Base-by-base conservation (phyloP, 2,329 filamentous ascomycete genomes). In the Incumbomyces delicatus region DNA sequence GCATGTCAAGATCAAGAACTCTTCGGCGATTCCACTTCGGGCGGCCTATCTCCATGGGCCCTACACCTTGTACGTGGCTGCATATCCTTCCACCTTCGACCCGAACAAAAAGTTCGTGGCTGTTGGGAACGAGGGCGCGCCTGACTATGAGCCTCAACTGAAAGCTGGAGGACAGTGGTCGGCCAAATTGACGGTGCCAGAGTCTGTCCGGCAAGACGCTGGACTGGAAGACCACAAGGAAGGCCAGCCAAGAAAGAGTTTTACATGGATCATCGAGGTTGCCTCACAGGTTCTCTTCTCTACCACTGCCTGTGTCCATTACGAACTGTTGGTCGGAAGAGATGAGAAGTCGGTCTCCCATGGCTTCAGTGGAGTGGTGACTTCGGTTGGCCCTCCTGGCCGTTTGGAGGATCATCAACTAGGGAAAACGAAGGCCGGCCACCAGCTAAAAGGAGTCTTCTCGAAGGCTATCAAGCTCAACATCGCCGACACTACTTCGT, bases 1-100 rank as follows among this genome's bases (percentile, higher is more conserved):
- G 32, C 79, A 87, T 66, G 78, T 98, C 38, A 87, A 86, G 57
- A 81, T 98, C 63, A 90, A 86, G 63, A 98, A 98, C 66, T 89
- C 86, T 8, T 92, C 85, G 33, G 84, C 87, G 48, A 86, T 95
- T 53, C 86, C 92, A 13, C 73, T 96, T 33, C 86, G 92, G 60
- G 92, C 92, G 45, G 92, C 92, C 47, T 98, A 95, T 63, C 83
- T 98, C 45, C 92, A 95, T 67, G 92, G 92, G 0, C 92, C 92
- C 1, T 98, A 98, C 63, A 94, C 83, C 1, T 76, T 72, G 32
- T 88, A 87, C 59, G 83, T 89, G 41, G 81, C 89, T 43, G 85
- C 88, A 18, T 94, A 94, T 58, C 87, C 90, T 1, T 75, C 85
- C 13, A 78, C 75, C 39, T 96, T 92, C 69, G 77, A 89, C 58